Percentiles rank a stretch among this genome's conserved stretches.
Evolutionary conservation across 2,329 filamentous ascomycete species (phyloP).

Genomic region (Trichoderma endophyticum): DNA sequence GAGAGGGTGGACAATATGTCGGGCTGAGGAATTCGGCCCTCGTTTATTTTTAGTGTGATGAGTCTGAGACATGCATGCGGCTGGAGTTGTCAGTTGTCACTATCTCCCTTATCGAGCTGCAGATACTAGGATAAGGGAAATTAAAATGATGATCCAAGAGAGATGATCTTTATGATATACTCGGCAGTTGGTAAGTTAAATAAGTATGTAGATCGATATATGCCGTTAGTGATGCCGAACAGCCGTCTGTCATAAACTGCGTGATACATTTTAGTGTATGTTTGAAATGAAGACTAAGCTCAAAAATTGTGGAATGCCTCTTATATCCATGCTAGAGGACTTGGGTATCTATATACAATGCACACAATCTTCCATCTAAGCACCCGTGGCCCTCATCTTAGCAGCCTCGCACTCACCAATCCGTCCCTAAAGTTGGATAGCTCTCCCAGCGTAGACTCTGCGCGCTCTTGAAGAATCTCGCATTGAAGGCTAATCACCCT

Average conservation of each 20-base stretch:
- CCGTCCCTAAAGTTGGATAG: constrained; percentile 16
- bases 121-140: neutral
- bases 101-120: neutral
- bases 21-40: neutral
- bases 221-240: neutral
- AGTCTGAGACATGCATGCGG: neutral
- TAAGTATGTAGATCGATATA: neutral
- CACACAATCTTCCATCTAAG: neutral
- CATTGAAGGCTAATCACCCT: constrained; percentile 29
- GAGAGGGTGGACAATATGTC: neutral
- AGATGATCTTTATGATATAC: neutral
- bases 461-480: constrained; percentile 26
- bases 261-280: neutral
- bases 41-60: neutral
- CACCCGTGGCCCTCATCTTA: neutral
- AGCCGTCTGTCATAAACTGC: neutral
- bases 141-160: neutral
- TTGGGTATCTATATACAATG: neutral
- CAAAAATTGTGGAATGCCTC: neutral
- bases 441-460: constrained; percentile 23
- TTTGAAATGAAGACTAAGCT: neutral
- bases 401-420: neutral
- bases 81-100: neutral
- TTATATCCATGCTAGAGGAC: neutral
- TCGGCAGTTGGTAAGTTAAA: neutral